Conservation (phyloP, 139 green algal genomes). For the Auxenochlorella pyrenoidosa region DNA sequence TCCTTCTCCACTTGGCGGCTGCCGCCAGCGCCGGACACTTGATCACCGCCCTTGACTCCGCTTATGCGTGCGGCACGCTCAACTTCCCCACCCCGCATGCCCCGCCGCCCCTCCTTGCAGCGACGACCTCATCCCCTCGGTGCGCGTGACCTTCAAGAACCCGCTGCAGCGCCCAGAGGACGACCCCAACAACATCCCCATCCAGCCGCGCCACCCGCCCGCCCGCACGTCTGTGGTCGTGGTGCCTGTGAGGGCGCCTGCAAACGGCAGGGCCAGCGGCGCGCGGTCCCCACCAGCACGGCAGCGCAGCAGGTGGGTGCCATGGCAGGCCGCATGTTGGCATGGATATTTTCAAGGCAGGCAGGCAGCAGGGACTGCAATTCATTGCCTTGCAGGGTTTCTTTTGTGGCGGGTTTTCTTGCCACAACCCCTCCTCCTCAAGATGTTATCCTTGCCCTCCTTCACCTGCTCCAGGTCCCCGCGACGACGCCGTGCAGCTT, state of each 20-base stretch:
- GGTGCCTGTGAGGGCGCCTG: background rate
- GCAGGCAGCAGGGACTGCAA: too few relatives aligned
- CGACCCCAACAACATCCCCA: slow-evolving; percentile 39
- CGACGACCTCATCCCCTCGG: background rate
- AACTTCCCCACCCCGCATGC: background rate
- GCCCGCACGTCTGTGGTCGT: background rate
- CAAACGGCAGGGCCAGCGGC: background rate
- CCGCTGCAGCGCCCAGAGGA: slow-evolving; percentile 30
- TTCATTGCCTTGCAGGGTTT: too few relatives aligned
- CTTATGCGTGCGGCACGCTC: too few relatives aligned
- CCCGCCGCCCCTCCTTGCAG: background rate
- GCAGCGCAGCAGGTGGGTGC: slow-evolving; percentile 9
- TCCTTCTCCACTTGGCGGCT: too few relatives aligned
- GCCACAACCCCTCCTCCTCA: too few relatives aligned
- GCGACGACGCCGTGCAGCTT: background rate
- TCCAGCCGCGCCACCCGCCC: background rate
- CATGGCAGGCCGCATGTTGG: background rate
- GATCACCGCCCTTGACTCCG: too few relatives aligned
- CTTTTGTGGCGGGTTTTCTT: too few relatives aligned
- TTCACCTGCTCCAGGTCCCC: slow-evolving; percentile 16
- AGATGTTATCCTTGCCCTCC: too few relatives aligned
- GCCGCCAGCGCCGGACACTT: too few relatives aligned
- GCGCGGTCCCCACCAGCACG: background rate
- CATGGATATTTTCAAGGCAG: background rate
- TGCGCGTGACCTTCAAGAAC: slow-evolving; percentile 36